Conservation (phyloP, 441 rosid species). For the Melianthus villosus region DNA sequence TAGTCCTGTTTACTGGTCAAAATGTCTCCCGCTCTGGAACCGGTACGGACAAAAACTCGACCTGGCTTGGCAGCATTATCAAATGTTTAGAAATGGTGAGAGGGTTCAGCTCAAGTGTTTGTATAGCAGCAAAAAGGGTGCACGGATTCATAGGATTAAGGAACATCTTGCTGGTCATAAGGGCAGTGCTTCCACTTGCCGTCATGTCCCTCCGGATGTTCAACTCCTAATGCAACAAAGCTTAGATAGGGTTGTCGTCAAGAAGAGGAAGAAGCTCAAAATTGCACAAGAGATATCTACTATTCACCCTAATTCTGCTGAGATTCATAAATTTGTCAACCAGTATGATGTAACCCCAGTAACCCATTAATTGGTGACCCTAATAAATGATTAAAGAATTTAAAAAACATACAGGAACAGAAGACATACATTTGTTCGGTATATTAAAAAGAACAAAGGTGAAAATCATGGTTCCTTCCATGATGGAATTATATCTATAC, state of each 20-base stretch:
- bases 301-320: constrained; percentile 21
- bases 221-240: constrained; percentile 40
- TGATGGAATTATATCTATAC: too few relatives aligned
- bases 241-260: constrained; percentile 42
- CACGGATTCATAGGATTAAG: constrained; percentile 86
- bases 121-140: constrained; percentile 78
- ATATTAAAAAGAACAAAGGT: too few relatives aligned
- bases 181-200: constrained; percentile 65
- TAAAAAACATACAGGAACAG: too few relatives aligned
- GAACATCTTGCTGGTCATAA: constrained; percentile 89
- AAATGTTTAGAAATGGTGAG: constrained; percentile 39
- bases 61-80: constrained; percentile 78
- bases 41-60: constrained; percentile 83
- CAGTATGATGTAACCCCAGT: constrained; percentile 21
- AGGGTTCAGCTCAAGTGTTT: constrained; percentile 56
- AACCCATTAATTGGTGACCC: too few relatives aligned
- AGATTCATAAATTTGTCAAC: constrained; percentile 14
- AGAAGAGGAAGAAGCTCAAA: constrained; percentile 42
- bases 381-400: too few relatives aligned
- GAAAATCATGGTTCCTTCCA: too few relatives aligned
- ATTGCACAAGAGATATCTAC: constrained; percentile 20
- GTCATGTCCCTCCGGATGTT: constrained; percentile 49
- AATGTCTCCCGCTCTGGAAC: too few relatives aligned
- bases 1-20: too few relatives aligned
- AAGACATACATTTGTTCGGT: too few relatives aligned